Percentiles rank a stretch among this genome's conserved stretches.
These are phyloP conservation scores for Trichosphaerium sp. DNA, from an alignment of 78 protist genomes.

Conservation along the genomic window DNA sequence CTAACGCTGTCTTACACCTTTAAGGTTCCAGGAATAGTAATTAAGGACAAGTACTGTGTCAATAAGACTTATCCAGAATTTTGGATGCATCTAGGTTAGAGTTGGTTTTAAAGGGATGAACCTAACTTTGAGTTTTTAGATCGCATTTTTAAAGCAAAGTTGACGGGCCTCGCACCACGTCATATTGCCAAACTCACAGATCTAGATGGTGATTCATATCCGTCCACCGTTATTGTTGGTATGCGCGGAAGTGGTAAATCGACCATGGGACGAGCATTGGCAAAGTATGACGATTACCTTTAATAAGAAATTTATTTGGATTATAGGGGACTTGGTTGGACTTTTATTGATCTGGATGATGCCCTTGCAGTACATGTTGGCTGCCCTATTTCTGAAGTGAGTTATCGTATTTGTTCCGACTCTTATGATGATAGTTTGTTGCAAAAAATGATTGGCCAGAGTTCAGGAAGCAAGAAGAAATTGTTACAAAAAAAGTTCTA, in stretches of 20 bases:
- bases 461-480: constrained; percentile 18
- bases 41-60: constrained; percentile 55
- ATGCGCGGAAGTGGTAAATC: constrained; percentile 66
- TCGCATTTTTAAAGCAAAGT: no score
- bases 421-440: background rate
- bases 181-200: no score
- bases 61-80: constrained; percentile 71
- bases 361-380: no score
- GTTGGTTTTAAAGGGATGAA: no score
- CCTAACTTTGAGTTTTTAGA: no score
- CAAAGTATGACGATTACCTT: no score
- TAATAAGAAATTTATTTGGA: background rate
- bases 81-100: constrained; percentile 39
- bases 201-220: background rate
- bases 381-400: no score
- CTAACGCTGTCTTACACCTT: background rate
- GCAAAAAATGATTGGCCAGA: constrained; percentile 28
- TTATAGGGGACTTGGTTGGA: background rate
- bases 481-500: background rate
- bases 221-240: constrained; percentile 7
- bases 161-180: no score
- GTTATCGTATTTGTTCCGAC: background rate
- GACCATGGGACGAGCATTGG: constrained; percentile 24
- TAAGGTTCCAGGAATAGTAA: constrained; percentile 12
- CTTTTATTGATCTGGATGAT: constrained; percentile 28